Evolutionary conservation across 768 basidiomycete genomes (phyloP), one percentile per base, ranked within the genome.

Genomic region (Xerocomus brunneocitrinus): DNA sequence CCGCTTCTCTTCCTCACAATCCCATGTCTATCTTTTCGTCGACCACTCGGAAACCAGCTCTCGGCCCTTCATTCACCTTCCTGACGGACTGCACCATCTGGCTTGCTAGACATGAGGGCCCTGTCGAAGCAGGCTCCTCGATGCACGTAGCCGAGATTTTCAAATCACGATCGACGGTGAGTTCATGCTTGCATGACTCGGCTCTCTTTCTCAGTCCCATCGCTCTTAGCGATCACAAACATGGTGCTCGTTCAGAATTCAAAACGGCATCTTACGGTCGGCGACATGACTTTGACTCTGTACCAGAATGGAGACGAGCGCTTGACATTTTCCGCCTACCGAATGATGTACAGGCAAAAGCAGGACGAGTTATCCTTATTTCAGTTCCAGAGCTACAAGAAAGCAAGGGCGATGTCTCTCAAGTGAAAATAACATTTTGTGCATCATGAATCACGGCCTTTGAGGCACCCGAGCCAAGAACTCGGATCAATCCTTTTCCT

Each of bases 41-140:
- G 5, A 71, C 68, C 1, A 70, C 65, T 8, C 74, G 80, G 52
- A 89, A 87, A 61, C 87, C 88, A 5, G 85, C 87, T 1, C 73
- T 91, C 13, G 89, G 89, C 0, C 83, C 88, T 1, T 84, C 87
- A 1, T 91, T 91, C 55, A 73, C 83, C 7, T 87, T 80, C 66
- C 68, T 89, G 65, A 79, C 82, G 2, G 89, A 91, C 60, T 81
- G 79, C 14, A 87, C 85, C 0, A 58, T 91, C n/a, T 91, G 88
- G 88, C 71, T 89, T 9, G 73, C 78, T 9, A 68, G 59, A 31
- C 59, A 56, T 3, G 51, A 57, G 9, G 60, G 57, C 31, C 19
- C 30, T 7, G 31, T 45, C 13, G 65, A 70, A 25, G 40, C 46
- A 47, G 63, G 57, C 43, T 54, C 52, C 36, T 60, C 56, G 50